These are phyloP conservation scores for Kalanchoe fedtschenkoi DNA, from an alignment of 164 flowering plant genomes.

Conservation along the genomic window DNA sequence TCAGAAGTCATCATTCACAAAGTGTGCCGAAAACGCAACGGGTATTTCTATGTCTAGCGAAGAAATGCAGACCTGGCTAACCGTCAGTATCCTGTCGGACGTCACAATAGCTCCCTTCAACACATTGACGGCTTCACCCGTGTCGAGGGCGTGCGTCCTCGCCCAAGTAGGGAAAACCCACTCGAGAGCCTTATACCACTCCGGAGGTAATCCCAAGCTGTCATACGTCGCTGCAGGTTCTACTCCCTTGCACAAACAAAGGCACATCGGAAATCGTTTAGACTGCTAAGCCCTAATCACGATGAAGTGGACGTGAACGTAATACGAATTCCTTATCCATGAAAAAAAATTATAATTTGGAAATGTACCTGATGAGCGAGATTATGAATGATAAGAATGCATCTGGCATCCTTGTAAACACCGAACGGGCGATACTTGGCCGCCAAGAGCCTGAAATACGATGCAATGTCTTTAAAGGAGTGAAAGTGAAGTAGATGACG, in stretches of 20 bases:
- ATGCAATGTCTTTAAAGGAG: not conserved
- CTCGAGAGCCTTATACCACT: conserved; percentile 87
- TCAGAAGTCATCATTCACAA: not conserved
- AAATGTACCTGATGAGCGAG: conserved; percentile 77
- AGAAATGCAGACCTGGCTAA: conserved; percentile 64
- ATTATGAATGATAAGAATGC: conserved; percentile 84
- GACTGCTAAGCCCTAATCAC: not conserved
- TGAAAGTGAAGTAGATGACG: not conserved
- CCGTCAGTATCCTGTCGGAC: conserved; percentile 79
- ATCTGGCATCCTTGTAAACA: conserved; percentile 78
- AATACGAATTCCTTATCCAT: not conserved
- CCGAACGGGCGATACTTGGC: conserved; percentile 83
- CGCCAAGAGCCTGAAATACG: conserved; percentile 59
- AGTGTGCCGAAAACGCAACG: not conserved
- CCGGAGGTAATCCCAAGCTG: conserved; percentile 70
- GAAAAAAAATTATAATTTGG: not conserved
- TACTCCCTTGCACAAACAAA: conserved; percentile 65
- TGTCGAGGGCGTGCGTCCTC: conserved; percentile 92
- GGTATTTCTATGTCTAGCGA: not conserved
- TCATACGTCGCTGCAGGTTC: conserved; percentile 69
- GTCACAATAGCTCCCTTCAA: conserved; percentile 93
- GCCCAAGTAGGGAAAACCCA: conserved; percentile 99
- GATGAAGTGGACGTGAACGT: too few species aligned
- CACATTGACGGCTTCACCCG: conserved; percentile 94
- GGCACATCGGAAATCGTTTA: not conserved